These are phyloP conservation scores for Alternaria viburni DNA, from an alignment of 2,329 filamentous ascomycete species.

Conservation along the genomic window DNA sequence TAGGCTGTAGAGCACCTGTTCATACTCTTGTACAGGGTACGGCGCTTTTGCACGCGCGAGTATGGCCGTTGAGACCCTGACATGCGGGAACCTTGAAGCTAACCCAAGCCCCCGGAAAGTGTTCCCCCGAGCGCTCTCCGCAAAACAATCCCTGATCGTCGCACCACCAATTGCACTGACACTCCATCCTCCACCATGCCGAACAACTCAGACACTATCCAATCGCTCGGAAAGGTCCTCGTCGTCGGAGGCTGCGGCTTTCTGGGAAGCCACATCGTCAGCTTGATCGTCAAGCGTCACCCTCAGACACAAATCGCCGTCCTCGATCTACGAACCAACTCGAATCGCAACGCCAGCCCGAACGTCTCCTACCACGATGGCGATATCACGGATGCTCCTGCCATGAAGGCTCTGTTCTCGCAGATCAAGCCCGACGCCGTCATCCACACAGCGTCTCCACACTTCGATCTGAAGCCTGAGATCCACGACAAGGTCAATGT, in stretches of 20 bases:
- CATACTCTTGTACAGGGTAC: not conserved
- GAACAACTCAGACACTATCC: constrained; percentile 17
- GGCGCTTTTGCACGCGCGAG: not conserved
- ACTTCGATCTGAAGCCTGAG: constrained; percentile 47
- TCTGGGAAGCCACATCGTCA: constrained; percentile 59
- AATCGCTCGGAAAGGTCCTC: constrained; percentile 54
- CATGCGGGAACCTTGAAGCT: constrained; percentile 12
- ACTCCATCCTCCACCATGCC: constrained; percentile 23
- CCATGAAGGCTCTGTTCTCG: constrained; percentile 51
- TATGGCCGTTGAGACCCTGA: constrained; percentile 14
- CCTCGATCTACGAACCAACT: constrained; percentile 54
- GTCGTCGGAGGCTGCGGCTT: constrained; percentile 61
- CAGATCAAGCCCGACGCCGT: constrained; percentile 55
- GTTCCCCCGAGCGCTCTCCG: constrained; percentile 24
- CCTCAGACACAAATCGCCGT: constrained; percentile 54
- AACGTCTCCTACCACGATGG: constrained; percentile 57
- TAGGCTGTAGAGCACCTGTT: not conserved
- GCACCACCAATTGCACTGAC: constrained; percentile 15
- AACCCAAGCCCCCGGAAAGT: constrained; percentile 16
- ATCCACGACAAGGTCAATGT: constrained; percentile 60
- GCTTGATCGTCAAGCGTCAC: constrained; percentile 50
- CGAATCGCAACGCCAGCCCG: constrained; percentile 48
- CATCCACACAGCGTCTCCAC: constrained; percentile 59
- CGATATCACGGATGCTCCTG: constrained; percentile 56
- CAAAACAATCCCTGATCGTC: constrained; percentile 16